Conservation (phyloP, 2,329 filamentous ascomycete genomes). For the Bipolaris victoriae region DNA sequence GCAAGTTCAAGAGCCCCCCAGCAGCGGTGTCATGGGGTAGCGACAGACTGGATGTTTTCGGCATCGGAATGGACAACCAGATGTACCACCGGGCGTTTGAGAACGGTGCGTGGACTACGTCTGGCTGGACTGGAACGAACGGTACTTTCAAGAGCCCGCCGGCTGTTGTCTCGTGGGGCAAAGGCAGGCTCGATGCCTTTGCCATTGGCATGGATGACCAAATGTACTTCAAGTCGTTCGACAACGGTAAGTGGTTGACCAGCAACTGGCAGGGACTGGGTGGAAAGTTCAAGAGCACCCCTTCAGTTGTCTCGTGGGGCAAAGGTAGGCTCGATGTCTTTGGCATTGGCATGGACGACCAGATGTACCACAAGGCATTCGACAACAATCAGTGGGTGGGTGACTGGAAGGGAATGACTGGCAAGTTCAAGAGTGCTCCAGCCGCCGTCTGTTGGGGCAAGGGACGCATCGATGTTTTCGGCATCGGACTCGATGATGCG, state of each 20-base stretch:
- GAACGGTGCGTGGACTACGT: not conserved
- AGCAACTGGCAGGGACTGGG: not conserved
- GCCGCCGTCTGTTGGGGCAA: not conserved
- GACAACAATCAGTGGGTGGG: not conserved
- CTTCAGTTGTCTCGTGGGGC: not conserved
- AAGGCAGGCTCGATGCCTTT: not conserved
- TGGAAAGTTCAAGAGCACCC: not conserved
- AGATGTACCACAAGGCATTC: not conserved
- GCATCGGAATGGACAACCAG: not conserved
- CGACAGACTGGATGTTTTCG: not conserved
- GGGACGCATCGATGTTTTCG: not conserved
- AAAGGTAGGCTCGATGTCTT: not conserved
- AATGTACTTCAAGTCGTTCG: not conserved
- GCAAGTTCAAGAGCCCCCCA: not conserved
- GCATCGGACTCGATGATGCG: not conserved
- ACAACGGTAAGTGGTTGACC: not conserved
- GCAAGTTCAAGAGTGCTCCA: not conserved
- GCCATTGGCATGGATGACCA: not conserved
- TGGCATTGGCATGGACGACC: not conserved
- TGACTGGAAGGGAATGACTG: constrained; percentile 1
- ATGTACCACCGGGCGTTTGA: not conserved
- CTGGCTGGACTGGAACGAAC: not conserved
- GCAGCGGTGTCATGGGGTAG: not conserved
- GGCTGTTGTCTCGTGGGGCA: not conserved
- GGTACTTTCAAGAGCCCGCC: not conserved